Percentiles rank a stretch among this genome's conserved stretches.
phyloP scores from a whole-genome alignment of 768 basidiomycete species.

The Tricholoma flavovirens region DNA sequence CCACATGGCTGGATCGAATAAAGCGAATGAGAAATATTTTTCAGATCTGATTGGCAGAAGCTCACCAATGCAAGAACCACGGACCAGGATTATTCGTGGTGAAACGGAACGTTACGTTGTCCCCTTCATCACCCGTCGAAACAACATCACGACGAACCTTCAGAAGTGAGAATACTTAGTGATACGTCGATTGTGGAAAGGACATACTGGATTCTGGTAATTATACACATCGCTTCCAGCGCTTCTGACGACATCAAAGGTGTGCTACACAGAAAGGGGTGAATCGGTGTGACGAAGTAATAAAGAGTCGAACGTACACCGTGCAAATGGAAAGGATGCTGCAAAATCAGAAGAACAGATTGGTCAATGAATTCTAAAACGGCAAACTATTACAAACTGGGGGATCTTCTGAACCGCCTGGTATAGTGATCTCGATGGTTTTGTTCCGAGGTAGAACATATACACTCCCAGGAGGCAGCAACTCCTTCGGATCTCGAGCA shows the following conservation, averaged over 20 bases:
- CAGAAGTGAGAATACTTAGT: not conserved
- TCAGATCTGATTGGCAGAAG: not conserved
- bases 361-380: slow-evolving; percentile 1
- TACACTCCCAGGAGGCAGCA: slow-evolving; percentile 43
- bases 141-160: slow-evolving; percentile 28
- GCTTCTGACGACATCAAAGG: slow-evolving; percentile 33
- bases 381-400: slow-evolving; percentile 17
- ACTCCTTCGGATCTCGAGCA: slow-evolving; percentile 34
- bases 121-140: slow-evolving; percentile 24
- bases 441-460: slow-evolving; percentile 42
- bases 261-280: slow-evolving; percentile 21
- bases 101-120: slow-evolving; percentile 46
- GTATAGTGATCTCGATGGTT: slow-evolving; percentile 40
- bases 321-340: slow-evolving; percentile 26
- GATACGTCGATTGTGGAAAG: not conserved
- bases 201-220: slow-evolving; percentile 37
- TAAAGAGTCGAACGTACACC: slow-evolving; percentile 13
- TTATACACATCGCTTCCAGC: slow-evolving; percentile 29
- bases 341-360: not conserved
- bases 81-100: slow-evolving; percentile 47
- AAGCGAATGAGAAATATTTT: not conserved
- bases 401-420: slow-evolving; percentile 27
- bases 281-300: not conserved
- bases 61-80: slow-evolving; percentile 46
- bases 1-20: slow-evolving; percentile 27